Percentiles rank a stretch among this genome's conserved stretches.
Conservation (phyloP, 805 yeast species). For the Lipomyces japonicus region DNA sequence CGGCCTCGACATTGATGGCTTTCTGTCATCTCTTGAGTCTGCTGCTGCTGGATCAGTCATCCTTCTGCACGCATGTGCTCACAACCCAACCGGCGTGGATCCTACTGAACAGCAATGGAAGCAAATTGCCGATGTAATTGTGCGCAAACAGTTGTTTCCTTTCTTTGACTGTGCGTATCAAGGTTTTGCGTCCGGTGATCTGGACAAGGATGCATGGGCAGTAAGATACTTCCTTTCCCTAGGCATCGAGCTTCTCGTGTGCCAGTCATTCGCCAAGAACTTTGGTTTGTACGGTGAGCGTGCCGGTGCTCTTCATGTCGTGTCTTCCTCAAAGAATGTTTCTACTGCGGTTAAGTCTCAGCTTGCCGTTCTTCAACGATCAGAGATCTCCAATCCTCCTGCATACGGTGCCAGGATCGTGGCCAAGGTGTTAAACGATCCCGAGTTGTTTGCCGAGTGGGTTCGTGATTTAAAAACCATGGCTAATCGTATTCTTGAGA, state of each 20-base stretch:
- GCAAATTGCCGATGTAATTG: conserved; percentile 53
- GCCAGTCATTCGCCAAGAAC: conserved; percentile 96
- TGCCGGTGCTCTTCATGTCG: conserved; percentile 85
- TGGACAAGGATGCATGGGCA: conserved; percentile 80
- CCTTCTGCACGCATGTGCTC: conserved; percentile 92
- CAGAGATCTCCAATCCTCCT: conserved; percentile 91
- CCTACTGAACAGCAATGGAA: conserved; percentile 83
- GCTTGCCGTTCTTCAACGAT: conserved; percentile 67
- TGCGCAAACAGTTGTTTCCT: conserved; percentile 59
- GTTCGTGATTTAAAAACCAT: conserved; percentile 74
- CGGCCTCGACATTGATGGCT: conserved; percentile 67
- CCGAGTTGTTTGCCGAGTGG: conserved; percentile 76
- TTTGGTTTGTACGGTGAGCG: conserved; percentile 98
- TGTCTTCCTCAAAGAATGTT: conserved; percentile 44
- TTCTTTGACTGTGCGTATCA: conserved; percentile 94
- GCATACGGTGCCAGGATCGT: conserved; percentile 94
- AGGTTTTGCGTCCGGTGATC: conserved; percentile 90
- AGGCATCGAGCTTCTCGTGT: conserved; percentile 62
- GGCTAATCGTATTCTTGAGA: conserved; percentile 75
- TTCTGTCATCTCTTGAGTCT: conserved; percentile 53
- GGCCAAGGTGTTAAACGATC: conserved; percentile 62
- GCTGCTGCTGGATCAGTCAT: conserved; percentile 79
- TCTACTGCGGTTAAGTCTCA: conserved; percentile 67
- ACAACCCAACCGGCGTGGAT: conserved; percentile 96
- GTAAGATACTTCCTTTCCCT: conserved; percentile 52